These are phyloP conservation scores for Colletotrichum sp. DNA, from an alignment of 2,329 filamentous ascomycete genomes.

Conservation along the genomic window DNA sequence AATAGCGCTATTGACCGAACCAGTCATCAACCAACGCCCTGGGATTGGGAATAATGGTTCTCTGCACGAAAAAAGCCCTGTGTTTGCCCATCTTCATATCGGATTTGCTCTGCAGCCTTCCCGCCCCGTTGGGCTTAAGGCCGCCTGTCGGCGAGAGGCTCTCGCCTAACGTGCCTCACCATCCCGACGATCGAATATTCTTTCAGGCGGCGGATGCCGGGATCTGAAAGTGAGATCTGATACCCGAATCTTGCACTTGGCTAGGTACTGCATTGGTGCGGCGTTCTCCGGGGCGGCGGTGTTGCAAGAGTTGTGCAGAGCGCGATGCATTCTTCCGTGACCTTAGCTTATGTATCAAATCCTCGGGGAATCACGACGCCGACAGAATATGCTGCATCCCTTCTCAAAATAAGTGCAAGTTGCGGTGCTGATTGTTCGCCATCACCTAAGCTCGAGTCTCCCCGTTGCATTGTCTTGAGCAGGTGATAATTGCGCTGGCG, in stretches of 20 bases:
- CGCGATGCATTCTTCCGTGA: not conserved
- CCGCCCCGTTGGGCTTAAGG: not conserved
- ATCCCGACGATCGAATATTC: not conserved
- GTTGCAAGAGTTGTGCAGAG: not conserved
- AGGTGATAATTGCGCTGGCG: not conserved
- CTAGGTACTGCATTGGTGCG: not conserved
- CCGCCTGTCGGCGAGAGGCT: not conserved
- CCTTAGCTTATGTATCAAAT: not conserved
- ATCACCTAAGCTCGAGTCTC: not conserved
- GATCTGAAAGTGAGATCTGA: slow-evolving; percentile 2
- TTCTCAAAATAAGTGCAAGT: not conserved
- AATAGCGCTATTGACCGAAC: not conserved
- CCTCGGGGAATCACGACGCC: not conserved
- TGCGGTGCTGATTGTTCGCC: not conserved
- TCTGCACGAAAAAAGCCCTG: not conserved
- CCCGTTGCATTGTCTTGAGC: not conserved
- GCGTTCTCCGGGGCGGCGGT: not conserved
- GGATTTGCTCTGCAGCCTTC: not conserved
- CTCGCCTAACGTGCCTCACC: not conserved
- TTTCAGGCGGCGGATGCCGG: not conserved
- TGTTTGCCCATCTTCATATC: slow-evolving; percentile 5
- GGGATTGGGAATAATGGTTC: not conserved
- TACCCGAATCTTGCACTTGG: not conserved
- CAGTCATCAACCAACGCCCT: not conserved
- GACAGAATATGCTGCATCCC: not conserved